Evolutionary conservation across 352 stramenopile species (phyloP), one percentile per base, ranked within the genome.

Genomic region (Phytophthora chlamydospora): DNA sequence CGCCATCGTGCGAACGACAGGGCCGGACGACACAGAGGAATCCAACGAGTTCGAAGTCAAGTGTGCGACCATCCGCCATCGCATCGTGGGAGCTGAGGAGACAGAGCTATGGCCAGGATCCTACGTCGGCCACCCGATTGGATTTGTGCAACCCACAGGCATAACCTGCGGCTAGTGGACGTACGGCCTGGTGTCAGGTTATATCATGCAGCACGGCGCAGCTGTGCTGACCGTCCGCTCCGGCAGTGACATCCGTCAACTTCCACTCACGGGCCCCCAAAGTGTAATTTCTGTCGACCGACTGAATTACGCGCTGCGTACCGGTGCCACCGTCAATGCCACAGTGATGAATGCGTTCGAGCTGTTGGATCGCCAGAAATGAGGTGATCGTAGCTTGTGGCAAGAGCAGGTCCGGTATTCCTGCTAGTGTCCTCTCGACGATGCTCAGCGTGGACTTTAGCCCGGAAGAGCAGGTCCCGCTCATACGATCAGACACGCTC

Each of bases 111-210:
- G 43, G 29, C 38, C 45, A n/a, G 45, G 56, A 19, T 57, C 38
- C 17, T 63, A 57, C 29, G 56, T 63, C 16, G 45, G 56, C 2
- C 45, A 57, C 17, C 45, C 45, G 0, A 56, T 56, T 24, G 19
- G 35, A n/a, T 54, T 61, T 24, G 29, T 56, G 4, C 55, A 56
- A 8, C 17, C 24, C 27, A 3, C 14, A 13, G 55, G 55, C 2
- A 17, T 16, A 0, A n/a, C 55, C 17, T 49, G 24, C 31, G 36
- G 49, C 13, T 36, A 56, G 31, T 62, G 44, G 55, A 21, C 21
- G 1, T 56, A 56, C 17, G 55, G 35, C 1, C 16, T 62, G 2
- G 35, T 56, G 0, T 43, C 44, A 0, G 36, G 44, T 5, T 62
- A 62, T 17, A 16, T 12, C 2, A 62, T 56, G 44, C 10, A 38